A percentile compares a stretch with the other conserved stretches of the same genome.
These are phyloP conservation scores for Mycena sp. DNA, from an alignment of 1,284 basidiomycete species.

Conservation along the genomic window DNA sequence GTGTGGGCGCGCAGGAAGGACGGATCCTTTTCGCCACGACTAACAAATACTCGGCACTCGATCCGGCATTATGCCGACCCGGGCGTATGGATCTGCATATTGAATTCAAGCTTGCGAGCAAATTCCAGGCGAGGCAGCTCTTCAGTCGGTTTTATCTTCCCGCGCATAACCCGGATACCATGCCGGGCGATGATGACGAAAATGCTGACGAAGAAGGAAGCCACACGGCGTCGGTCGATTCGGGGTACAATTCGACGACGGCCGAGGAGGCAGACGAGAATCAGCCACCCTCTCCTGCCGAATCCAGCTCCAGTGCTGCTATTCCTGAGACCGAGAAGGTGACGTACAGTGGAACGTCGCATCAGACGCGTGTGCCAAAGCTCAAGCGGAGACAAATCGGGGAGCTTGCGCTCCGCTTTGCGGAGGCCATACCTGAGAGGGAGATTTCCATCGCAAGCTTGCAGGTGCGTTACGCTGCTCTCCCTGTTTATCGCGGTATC, in stretches of 20 bases:
- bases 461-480: constrained; percentile 46
- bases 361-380: constrained; percentile 42
- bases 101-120: constrained; percentile 75
- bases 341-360: constrained; percentile 41
- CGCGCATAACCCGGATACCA: constrained; percentile 10
- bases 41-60: constrained; percentile 72
- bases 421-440: constrained; percentile 67
- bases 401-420: constrained; percentile 66
- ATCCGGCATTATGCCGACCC: constrained; percentile 76
- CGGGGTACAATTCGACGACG: constrained; percentile 21
- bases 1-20: constrained; percentile 79
- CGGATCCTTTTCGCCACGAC: constrained; percentile 82
- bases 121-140: constrained; percentile 69
- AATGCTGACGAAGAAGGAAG: not conserved
- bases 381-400: constrained; percentile 47
- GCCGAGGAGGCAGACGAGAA: constrained; percentile 14
- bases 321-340: constrained; percentile 16
- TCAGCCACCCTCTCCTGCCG: not conserved
- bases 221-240: constrained; percentile 18
- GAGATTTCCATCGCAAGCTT: constrained; percentile 77
- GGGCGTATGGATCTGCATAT: constrained; percentile 83
- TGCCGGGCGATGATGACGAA: not conserved
- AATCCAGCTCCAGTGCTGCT: not conserved
- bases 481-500: too few relatives aligned
- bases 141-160: constrained; percentile 69